Conservation (phyloP, 2,329 filamentous ascomycete species). For the Didymella pomorum region DNA sequence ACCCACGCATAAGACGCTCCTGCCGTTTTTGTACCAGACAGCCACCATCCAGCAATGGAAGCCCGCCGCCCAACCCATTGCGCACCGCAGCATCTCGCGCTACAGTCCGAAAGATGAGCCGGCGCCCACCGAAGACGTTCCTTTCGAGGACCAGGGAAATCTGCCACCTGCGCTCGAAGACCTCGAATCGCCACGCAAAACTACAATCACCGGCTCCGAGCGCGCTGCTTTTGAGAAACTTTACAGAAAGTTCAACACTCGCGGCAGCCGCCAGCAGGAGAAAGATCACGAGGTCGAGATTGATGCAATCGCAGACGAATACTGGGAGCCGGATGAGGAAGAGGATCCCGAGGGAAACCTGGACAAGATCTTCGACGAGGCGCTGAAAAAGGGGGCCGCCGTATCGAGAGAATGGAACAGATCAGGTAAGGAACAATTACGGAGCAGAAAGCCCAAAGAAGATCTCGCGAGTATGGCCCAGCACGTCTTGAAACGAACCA, state of each 20-base stretch:
- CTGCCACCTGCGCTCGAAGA: constrained; percentile 33
- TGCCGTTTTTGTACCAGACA: constrained; percentile 78
- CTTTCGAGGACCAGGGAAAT: constrained; percentile 51
- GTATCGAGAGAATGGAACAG: constrained; percentile 10
- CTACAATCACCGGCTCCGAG: constrained; percentile 49
- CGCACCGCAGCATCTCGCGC: constrained; percentile 34
- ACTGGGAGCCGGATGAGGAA: constrained; percentile 44
- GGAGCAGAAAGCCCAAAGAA: constrained; percentile 13
- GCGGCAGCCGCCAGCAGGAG: constrained; percentile 29
- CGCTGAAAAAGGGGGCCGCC: constrained; percentile 28
- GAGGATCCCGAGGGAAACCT: constrained; percentile 21
- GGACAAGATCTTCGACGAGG: constrained; percentile 46
- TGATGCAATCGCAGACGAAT: constrained; percentile 44
- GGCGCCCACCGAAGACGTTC: constrained; percentile 55
- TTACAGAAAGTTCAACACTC: constrained; percentile 38
- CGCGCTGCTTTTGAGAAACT: constrained; percentile 48
- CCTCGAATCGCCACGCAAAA: constrained; percentile 31
- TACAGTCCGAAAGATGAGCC: constrained; percentile 53
- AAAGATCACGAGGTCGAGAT: constrained; percentile 26
- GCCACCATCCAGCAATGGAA: constrained; percentile 63
- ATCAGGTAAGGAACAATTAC: constrained; percentile 14
- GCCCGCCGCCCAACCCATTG: constrained; percentile 26
- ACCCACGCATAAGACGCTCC: constrained; percentile 53
- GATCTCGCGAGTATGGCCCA: constrained; percentile 29
- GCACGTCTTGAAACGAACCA: constrained; percentile 21